Evolutionary conservation across 495 filamentous ascomycete genomes (phyloP), one percentile per base, ranked within the genome.

Genomic region (Trichodelitschia bisporula): DNA sequence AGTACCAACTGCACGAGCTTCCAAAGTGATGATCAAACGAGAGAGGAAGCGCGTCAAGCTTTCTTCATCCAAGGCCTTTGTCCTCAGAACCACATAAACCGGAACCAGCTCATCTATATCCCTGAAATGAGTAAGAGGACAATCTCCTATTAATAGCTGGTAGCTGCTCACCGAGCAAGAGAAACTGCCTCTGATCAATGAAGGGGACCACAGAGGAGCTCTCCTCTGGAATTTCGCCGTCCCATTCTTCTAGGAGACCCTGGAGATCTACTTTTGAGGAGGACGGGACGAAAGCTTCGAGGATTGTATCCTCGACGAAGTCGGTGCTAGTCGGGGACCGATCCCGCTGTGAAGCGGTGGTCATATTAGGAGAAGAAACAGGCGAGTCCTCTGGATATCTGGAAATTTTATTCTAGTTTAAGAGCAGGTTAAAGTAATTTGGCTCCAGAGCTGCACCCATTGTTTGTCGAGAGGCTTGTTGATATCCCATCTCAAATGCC

Each of bases 201-300:
- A 26, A 40, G 19, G 50, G 37, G n/a, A 49, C 33, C 14, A 46
- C 25, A 12, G 37, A 33, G 8, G 23, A 41, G 40, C 40, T 38
- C 37, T 55, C 37, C 46, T 56, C 32, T 55, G 57, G 25, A 57
- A 56, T 31, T 53, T 53, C 29, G 58, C 54, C 49, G 61, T 60
- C 53, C 35, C 56, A 61, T 29, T 54, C 54, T 30, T 53, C 50
- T 21, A 65, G 43, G 13, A 55, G 53, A 19, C 66, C 58, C 36
- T 76, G 63, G 23, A 82, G 56, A 40, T 69, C 55, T 36, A 80
- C 57, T 23, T 64, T 43, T 24, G 76, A 69, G 19, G 64, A 60
- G 35, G 72, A 56, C 15, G 83, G 83, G 18, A 90, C 62, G 32
- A 92, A 57, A 21, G 82, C 78, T 33, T 72, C 69, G 16, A 93